Evolutionary conservation across 31 red algal species (phyloP).

Genomic region (Bonnemaisonia californica): DNA sequence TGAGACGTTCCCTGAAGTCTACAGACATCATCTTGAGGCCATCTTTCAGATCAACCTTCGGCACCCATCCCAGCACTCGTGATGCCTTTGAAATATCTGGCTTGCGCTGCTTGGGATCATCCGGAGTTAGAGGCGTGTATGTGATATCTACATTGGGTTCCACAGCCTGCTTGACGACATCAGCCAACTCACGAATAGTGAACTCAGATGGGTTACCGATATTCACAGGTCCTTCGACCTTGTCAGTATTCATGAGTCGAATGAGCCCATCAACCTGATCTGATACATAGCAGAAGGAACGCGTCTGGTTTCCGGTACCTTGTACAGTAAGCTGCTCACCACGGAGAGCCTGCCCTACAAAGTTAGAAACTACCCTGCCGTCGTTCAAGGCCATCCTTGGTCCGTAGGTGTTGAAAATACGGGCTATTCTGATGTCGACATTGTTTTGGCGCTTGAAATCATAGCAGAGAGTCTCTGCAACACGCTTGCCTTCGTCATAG

Average conservation of each 20-base stretch:
- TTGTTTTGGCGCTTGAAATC: slow-evolving; percentile 94
- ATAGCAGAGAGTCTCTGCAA: slow-evolving; percentile 91
- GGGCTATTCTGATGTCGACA: slow-evolving; percentile 89
- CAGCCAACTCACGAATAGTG: slow-evolving; percentile 87
- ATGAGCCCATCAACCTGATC: slow-evolving; percentile 96
- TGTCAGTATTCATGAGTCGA: slow-evolving; percentile 85
- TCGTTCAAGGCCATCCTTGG: slow-evolving; percentile 96
- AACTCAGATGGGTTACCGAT: slow-evolving; percentile 97
- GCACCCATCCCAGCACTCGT: slow-evolving; percentile 78
- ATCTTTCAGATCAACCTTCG: slow-evolving; percentile 79
- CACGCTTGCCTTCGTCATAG: slow-evolving; percentile 96
- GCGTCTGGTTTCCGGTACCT: slow-evolving; percentile 95
- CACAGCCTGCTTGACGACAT: slow-evolving; percentile 68
- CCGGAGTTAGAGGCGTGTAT: slow-evolving; percentile 84
- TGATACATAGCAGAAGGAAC: slow-evolving; percentile 96
- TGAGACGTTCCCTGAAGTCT: slow-evolving; percentile 85
- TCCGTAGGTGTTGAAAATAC: slow-evolving; percentile 99
- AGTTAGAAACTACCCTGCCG: slow-evolving; percentile 93
- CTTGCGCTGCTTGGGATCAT: slow-evolving; percentile 96
- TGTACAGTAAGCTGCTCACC: slow-evolving; percentile 90
- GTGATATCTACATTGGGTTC: slow-evolving; percentile 72
- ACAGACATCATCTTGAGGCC: slow-evolving; percentile 88
- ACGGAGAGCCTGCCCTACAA: slow-evolving; percentile 87
- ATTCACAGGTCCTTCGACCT: slow-evolving; percentile 88
- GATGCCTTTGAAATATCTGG: slow-evolving; percentile 93